These are phyloP conservation scores for Coccomyxa sp. DNA, from an alignment of 139 green algal species.

Conservation along the genomic window DNA sequence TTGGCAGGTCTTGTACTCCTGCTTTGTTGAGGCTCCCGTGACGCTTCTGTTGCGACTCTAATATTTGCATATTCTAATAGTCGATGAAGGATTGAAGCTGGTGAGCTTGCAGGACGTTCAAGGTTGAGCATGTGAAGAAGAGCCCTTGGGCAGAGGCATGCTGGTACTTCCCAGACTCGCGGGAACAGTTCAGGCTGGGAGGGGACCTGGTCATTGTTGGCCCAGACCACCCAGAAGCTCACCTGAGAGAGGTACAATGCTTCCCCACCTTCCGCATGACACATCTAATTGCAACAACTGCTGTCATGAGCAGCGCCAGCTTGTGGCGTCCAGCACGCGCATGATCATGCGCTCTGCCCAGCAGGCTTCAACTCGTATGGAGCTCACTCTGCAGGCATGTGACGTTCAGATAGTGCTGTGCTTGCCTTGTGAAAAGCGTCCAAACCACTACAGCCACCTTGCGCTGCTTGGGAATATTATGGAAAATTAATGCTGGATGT, in stretches of 20 bases:
- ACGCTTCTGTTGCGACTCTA: too few relatives aligned
- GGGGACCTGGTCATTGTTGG: conserved; percentile 50
- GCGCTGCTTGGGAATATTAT: too few relatives aligned
- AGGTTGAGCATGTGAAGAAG: conserved; percentile 41
- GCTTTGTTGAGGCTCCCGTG: too few relatives aligned
- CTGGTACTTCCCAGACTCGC: conserved; percentile 72
- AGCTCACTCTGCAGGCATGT: too few relatives aligned
- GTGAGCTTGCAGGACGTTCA: conserved; percentile 28
- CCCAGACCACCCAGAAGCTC: conserved; percentile 16
- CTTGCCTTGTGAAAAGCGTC: too few relatives aligned
- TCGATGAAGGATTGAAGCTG: not conserved
- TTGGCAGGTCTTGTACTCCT: too few relatives aligned
- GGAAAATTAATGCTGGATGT: too few relatives aligned
- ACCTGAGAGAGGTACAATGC: conserved; percentile 7
- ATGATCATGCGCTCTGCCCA: not conserved
- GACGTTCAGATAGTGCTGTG: too few relatives aligned
- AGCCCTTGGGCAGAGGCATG: conserved; percentile 54
- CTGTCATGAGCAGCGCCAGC: too few relatives aligned
- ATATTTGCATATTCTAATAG: not conserved
- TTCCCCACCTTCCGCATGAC: not conserved
- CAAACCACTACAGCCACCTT: too few relatives aligned
- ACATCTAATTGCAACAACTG: not conserved
- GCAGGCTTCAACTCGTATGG: too few relatives aligned
- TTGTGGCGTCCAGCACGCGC: not conserved
- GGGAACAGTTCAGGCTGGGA: conserved; percentile 66